These are phyloP conservation scores for Diaporthe aspalathi DNA, from an alignment of 2,329 filamentous ascomycete genomes.

Conservation along the genomic window DNA sequence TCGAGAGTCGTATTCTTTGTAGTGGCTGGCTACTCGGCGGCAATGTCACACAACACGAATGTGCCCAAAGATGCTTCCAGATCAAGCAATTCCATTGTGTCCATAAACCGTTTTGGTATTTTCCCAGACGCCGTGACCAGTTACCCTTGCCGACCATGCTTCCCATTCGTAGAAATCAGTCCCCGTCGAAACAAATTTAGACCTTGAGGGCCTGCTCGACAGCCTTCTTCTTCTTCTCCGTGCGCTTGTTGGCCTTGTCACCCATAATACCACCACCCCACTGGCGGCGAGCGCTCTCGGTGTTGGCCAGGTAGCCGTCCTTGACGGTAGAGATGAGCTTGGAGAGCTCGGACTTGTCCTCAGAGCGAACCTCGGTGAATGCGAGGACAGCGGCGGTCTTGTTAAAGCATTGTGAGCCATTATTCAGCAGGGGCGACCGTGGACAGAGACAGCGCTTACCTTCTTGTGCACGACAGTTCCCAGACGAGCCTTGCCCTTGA, in stretches of 20 bases:
- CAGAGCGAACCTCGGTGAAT: constrained; percentile 93
- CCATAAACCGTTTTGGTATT: constrained; percentile 48
- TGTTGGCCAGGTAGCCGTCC: constrained; percentile 97
- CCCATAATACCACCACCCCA: constrained; percentile 99
- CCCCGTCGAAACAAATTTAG: constrained; percentile 62
- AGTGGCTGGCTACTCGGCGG: constrained; percentile 41
- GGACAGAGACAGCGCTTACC: constrained; percentile 59
- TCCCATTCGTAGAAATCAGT: constrained; percentile 41
- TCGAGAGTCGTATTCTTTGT: constrained; percentile 41
- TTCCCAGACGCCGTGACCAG: constrained; percentile 49
- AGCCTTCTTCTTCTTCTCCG: constrained; percentile 92
- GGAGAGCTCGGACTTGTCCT: constrained; percentile 98
- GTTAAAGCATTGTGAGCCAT: constrained; percentile 37
- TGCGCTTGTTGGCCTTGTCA: constrained; percentile 85
- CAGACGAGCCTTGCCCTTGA: constrained; percentile 99
- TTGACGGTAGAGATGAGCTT: constrained; percentile 97
- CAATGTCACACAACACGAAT: constrained; percentile 41
- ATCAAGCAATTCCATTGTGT: constrained; percentile 43
- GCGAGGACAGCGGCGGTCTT: constrained; percentile 96
- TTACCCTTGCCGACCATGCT: constrained; percentile 38
- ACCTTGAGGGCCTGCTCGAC: constrained; percentile 97
- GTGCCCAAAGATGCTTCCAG: constrained; percentile 39
- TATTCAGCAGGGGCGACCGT: not conserved
- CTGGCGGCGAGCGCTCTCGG: constrained; percentile 88
- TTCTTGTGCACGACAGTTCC: constrained; percentile 99